A percentile compares a stretch with the other conserved stretches of the same genome.
Conservation (phyloP, 352 stramenopile species). For the Pythium volutum region DNA sequence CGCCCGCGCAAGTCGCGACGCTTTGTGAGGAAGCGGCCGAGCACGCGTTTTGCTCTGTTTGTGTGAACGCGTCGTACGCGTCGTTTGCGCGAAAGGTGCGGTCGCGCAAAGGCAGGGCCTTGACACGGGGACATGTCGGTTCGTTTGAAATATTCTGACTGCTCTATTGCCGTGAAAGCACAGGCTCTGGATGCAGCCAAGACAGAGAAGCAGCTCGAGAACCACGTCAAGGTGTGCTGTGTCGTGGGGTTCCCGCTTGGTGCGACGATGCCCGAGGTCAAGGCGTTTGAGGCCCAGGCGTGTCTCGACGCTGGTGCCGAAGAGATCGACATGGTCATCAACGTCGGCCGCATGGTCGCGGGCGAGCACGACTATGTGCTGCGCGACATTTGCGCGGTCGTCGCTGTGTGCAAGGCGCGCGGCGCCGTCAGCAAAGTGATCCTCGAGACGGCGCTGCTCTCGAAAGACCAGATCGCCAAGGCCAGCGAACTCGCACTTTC, state of each 20-base stretch:
- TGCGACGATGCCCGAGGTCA: conserved; percentile 49
- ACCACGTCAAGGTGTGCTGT: conserved; percentile 77
- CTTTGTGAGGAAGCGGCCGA: conserved; percentile 70
- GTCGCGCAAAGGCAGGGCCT: neutral
- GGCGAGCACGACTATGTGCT: conserved; percentile 73
- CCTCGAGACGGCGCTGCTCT: conserved; percentile 79
- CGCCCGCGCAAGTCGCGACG: conserved; percentile 53
- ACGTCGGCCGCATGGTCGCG: conserved; percentile 58
- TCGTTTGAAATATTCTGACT: too few species aligned
- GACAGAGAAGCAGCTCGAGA: conserved; percentile 23
- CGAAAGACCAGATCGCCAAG: conserved; percentile 60
- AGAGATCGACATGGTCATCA: conserved; percentile 89
- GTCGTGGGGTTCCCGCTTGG: conserved; percentile 81
- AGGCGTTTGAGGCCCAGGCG: conserved; percentile 68
- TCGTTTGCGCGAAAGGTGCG: conserved; percentile 52
- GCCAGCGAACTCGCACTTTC: conserved; percentile 65
- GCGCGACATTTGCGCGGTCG: conserved; percentile 69
- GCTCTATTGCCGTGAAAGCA: neutral
- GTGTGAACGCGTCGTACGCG: conserved; percentile 77
- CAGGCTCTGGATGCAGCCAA: conserved; percentile 48
- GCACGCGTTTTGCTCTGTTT: conserved; percentile 75
- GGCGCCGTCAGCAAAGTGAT: conserved; percentile 76
- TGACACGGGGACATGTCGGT: neutral
- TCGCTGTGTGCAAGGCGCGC: conserved; percentile 61
- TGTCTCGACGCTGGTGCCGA: conserved; percentile 69